Evolutionary conservation across 1,284 basidiomycete species (phyloP).

Genomic region (Sparassis latifolia): DNA sequence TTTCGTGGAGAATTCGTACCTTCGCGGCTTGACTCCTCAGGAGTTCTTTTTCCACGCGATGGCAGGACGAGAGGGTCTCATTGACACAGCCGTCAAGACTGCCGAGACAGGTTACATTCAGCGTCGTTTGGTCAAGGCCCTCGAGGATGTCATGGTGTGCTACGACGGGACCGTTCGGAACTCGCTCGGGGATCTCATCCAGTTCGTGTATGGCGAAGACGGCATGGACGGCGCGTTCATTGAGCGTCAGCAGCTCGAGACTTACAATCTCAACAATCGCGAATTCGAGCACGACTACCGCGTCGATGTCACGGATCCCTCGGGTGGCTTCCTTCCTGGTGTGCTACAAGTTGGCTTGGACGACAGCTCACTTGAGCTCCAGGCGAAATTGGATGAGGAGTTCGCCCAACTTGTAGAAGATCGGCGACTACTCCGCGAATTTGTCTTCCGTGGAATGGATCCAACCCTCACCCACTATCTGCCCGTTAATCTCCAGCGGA

Average conservation of each 20-base stretch:
- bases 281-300: conserved; percentile 90
- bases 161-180: conserved; percentile 99
- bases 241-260: conserved; percentile 91
- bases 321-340: conserved; percentile 73
- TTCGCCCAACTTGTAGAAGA: conserved; percentile 75
- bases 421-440: conserved; percentile 68
- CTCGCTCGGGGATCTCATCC: conserved; percentile 90
- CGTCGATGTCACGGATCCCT: conserved; percentile 85
- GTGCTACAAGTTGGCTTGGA: conserved; percentile 93
- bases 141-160: conserved; percentile 96
- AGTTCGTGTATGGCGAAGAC: conserved; percentile 98
- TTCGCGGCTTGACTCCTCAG: conserved; percentile 94
- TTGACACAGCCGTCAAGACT: conserved; percentile 99
- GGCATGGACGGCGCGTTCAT: conserved; percentile 99
- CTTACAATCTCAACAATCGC: conserved; percentile 76
- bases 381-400: conserved; percentile 86
- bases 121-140: conserved; percentile 93
- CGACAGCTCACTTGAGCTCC: conserved; percentile 84
- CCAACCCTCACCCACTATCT: conserved; percentile 73
- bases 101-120: conserved; percentile 99
- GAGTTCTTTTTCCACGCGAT: conserved; percentile 99
- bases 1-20: conserved; percentile 99
- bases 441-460: conserved; percentile 81
- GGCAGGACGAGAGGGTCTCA: conserved; percentile 98
- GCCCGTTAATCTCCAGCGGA: conserved; percentile 91